phyloP scores from a whole-genome alignment of 768 basidiomycete genomes.

The Tylopilus plumbeoviolaceoides region DNA sequence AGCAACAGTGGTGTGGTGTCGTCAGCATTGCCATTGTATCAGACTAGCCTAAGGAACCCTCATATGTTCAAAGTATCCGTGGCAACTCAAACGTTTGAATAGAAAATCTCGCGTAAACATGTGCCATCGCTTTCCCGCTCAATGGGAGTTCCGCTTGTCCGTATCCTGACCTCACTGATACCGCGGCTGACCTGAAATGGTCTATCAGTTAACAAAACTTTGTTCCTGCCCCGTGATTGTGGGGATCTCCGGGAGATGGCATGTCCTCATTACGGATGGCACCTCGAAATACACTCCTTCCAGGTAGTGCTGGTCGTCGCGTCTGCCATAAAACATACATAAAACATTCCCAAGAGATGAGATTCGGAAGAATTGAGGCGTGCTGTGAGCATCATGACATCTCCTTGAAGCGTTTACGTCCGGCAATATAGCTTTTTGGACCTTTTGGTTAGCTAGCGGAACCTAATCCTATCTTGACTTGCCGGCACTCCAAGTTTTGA shows the following conservation, averaged over 20 bases:
- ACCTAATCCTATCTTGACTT: conserved; percentile 12
- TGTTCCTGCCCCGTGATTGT: conserved; percentile 1
- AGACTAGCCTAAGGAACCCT: neutral
- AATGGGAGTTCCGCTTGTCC: neutral
- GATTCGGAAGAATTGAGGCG: neutral
- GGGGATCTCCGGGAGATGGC: conserved; percentile 10
- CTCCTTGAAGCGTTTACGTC: conserved; percentile 18
- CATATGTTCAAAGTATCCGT: neutral
- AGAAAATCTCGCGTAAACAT: neutral
- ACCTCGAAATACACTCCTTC: conserved; percentile 8
- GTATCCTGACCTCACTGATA: neutral
- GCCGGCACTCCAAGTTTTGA: conserved; percentile 1
- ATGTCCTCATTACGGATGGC: conserved; percentile 4
- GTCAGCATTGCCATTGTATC: conserved; percentile 15
- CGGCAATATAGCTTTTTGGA: conserved; percentile 16
- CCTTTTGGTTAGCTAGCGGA: conserved; percentile 3
- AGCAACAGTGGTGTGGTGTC: conserved; percentile 21
- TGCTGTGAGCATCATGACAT: neutral
- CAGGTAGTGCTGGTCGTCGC: conserved; percentile 8
- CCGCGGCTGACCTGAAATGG: neutral
- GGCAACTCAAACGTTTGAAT: neutral
- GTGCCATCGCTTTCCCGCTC: conserved; percentile 1
- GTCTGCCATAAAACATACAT: conserved; percentile 7
- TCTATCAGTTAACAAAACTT: neutral
- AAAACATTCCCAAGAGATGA: neutral